Percentiles rank a stretch among this genome's conserved stretches.
Evolutionary conservation across 257 asterid genomes (phyloP).

Genomic region (Fraxinus excelsior): DNA sequence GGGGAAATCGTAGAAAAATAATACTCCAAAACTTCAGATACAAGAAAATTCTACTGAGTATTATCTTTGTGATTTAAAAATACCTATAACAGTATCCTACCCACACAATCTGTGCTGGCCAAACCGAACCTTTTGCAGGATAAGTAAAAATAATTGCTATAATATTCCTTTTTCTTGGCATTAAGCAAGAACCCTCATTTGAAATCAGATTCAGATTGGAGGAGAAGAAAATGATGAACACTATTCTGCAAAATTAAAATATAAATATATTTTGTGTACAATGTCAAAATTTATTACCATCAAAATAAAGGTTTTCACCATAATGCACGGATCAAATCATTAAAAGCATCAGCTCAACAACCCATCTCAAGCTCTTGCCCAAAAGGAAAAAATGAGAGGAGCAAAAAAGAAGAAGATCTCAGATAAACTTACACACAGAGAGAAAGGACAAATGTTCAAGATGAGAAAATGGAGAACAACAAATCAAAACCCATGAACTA

Average conservation of each 20-base stretch:
- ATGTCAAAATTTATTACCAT: slow-evolving; percentile 9
- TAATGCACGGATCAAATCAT: slow-evolving; percentile 20
- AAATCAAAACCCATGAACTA: slow-evolving; percentile 35
- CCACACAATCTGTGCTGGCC: slow-evolving; percentile 24
- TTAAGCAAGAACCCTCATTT: slow-evolving; percentile 29
- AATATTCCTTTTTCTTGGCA: slow-evolving; percentile 31
- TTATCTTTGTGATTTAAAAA: slow-evolving; percentile 5
- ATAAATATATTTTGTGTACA: neutral
- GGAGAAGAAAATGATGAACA: slow-evolving; percentile 20
- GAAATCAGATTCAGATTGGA: slow-evolving; percentile 26
- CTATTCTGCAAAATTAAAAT: slow-evolving; percentile 8
- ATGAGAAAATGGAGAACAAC: slow-evolving; percentile 23
- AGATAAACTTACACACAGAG: slow-evolving; percentile 11
- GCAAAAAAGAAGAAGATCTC: neutral
- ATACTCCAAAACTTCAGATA: neutral
- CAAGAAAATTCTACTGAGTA: slow-evolving; percentile 5
- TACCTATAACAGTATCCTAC: slow-evolving; percentile 19
- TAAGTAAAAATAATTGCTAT: slow-evolving; percentile 17
- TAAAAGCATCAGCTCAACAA: slow-evolving; percentile 22
- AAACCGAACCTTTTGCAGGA: slow-evolving; percentile 32
- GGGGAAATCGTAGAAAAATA: slow-evolving; percentile 20
- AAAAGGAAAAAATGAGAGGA: slow-evolving; percentile 12
- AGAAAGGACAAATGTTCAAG: slow-evolving; percentile 21
- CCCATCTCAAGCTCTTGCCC: slow-evolving; percentile 27
- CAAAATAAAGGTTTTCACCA: slow-evolving; percentile 3